phyloP scores from a whole-genome alignment of 164 flowering plant species.

The Chloranthus sessilifolius region DNA sequence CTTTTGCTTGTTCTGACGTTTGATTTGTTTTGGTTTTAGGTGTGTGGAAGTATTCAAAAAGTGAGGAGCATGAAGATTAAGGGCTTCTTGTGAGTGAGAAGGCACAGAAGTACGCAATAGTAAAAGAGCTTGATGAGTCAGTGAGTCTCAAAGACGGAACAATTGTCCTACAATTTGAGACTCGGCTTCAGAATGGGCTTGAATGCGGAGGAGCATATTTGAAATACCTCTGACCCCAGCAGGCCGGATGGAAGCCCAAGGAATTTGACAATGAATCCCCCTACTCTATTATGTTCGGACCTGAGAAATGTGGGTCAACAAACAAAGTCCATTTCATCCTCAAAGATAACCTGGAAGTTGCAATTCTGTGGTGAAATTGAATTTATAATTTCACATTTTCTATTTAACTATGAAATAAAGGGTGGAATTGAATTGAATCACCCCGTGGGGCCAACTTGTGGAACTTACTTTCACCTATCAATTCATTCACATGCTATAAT shows the following conservation, averaged over 20 bases:
- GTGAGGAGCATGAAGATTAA: constrained; percentile 96
- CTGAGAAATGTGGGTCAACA: constrained; percentile 92
- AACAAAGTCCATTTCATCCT: constrained; percentile 94
- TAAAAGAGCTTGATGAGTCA: constrained; percentile 69
- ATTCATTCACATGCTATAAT: no score
- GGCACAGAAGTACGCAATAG: constrained; percentile 95
- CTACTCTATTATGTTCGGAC: constrained; percentile 96
- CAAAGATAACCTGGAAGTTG: no score
- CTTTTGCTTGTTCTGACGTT: background rate
- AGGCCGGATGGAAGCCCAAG: constrained; percentile 84
- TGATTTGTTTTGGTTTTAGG: constrained; percentile 34
- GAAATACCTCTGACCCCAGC: constrained; percentile 94
- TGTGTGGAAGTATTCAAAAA: constrained; percentile 88
- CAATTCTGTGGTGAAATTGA: no score
- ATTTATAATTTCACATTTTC: no score
- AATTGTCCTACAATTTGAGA: constrained; percentile 80
- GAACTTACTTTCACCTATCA: no score
- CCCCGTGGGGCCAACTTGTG: no score
- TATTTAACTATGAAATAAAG: no score
- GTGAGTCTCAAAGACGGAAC: constrained; percentile 62
- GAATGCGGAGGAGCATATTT: constrained; percentile 98
- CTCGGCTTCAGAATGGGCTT: constrained; percentile 87
- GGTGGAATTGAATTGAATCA: no score
- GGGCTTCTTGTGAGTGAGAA: constrained; percentile 95
- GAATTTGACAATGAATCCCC: constrained; percentile 91